A percentile compares a stretch with the other conserved stretches of the same genome.
These are phyloP conservation scores for Boletus reticuloceps DNA, from an alignment of 768 basidiomycete species.

Conservation along the genomic window DNA sequence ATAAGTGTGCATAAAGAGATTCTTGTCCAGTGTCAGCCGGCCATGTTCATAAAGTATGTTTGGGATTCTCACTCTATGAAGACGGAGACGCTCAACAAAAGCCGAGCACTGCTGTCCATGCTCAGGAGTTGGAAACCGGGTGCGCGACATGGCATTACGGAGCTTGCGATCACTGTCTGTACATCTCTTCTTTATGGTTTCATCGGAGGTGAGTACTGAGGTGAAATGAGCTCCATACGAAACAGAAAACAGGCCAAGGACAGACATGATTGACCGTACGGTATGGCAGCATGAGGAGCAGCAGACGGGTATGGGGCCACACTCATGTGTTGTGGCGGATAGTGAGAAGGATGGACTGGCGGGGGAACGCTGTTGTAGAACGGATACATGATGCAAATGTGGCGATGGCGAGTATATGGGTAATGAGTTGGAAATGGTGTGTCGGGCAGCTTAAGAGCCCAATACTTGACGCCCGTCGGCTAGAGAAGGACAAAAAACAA, in stretches of 20 bases:
- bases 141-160: background rate
- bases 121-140: background rate
- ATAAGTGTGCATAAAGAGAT: conserved; percentile 25
- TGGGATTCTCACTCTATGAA: conserved; percentile 18
- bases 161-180: background rate
- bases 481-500: background rate
- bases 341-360: background rate
- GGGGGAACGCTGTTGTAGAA: background rate
- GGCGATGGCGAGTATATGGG: background rate
- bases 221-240: background rate
- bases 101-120: background rate
- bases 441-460: background rate
- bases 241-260: background rate
- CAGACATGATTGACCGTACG: conserved; percentile 7
- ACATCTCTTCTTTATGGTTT: background rate
- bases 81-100: conserved; percentile 11
- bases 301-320: background rate
- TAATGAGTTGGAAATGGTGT: background rate
- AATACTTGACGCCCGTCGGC: background rate
- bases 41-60: background rate
- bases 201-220: conserved; percentile 8
- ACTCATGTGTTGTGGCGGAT: background rate
- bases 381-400: conserved; percentile 3
- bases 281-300: background rate
- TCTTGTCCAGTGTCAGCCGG: conserved; percentile 15